These are phyloP conservation scores for Coleophoma cylindrospora DNA, from an alignment of 2,329 filamentous ascomycete genomes.

Conservation along the genomic window DNA sequence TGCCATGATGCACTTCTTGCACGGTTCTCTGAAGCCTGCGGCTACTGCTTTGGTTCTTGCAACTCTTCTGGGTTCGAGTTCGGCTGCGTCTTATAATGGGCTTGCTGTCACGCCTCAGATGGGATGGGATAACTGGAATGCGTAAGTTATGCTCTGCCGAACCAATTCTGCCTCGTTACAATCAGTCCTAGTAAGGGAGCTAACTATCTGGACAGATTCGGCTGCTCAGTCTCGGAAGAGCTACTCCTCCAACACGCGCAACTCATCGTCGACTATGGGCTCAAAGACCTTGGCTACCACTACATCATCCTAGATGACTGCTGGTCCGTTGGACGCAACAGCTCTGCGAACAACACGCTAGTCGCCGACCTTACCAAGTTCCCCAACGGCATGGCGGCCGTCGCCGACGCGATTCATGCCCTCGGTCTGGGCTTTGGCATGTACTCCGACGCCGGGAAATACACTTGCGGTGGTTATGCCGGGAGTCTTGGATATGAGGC, in stretches of 20 bases:
- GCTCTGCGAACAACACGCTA: slow-evolving; percentile 35
- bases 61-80: slow-evolving; percentile 9
- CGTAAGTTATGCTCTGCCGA: slow-evolving; percentile 6
- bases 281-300: slow-evolving; percentile 48
- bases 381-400: slow-evolving; percentile 39
- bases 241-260: slow-evolving; percentile 42
- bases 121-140: slow-evolving; percentile 28
- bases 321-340: slow-evolving; percentile 39
- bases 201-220: slow-evolving; percentile 42
- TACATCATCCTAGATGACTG: slow-evolving; percentile 53
- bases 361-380: slow-evolving; percentile 35
- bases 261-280: slow-evolving; percentile 41
- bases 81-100: slow-evolving; percentile 31
- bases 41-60: neutral
- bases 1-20: too few species aligned
- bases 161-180: neutral
- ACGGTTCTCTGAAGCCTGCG: too few species aligned
- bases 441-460: slow-evolving; percentile 42
- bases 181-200: slow-evolving; percentile 12
- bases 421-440: slow-evolving; percentile 47
- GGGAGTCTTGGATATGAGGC: slow-evolving; percentile 44
- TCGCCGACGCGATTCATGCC: slow-evolving; percentile 41
- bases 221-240: slow-evolving; percentile 43
- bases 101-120: slow-evolving; percentile 35
- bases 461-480: slow-evolving; percentile 32